Percentiles rank a stretch among this genome's conserved stretches.
Evolutionary conservation across 2,329 filamentous ascomycete genomes (phyloP).

Genomic region (Xylaria sp.): DNA sequence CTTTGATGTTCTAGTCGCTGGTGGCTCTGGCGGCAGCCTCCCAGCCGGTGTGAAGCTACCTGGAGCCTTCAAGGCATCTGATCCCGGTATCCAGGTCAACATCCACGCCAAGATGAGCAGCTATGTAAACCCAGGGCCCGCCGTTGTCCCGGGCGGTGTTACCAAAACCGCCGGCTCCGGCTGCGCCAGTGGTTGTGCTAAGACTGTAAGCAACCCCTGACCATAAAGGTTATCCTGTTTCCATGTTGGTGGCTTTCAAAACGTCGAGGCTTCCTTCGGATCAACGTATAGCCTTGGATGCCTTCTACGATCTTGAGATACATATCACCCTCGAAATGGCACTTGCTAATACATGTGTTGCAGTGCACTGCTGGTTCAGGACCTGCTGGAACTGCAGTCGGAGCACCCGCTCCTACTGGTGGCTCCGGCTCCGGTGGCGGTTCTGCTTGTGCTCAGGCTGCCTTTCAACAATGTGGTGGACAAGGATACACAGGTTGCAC

Average conservation of each 20-base stretch:
- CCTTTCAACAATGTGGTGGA: conserved; percentile 56
- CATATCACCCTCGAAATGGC: not conserved
- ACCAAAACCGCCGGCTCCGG: conserved; percentile 55
- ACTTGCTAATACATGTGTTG: not conserved
- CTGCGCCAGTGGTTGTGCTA: conserved; percentile 54
- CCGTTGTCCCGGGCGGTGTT: conserved; percentile 55
- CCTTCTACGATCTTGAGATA: not conserved
- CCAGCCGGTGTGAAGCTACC: conserved; percentile 53
- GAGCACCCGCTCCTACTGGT: conserved; percentile 20
- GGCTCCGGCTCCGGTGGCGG: conserved; percentile 30
- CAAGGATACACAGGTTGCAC: conserved; percentile 56
- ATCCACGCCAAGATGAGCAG: conserved; percentile 56
- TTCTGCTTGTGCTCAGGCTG: conserved; percentile 49
- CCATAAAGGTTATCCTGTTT: not conserved
- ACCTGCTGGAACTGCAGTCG: conserved; percentile 45
- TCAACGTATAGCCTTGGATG: too few species aligned
- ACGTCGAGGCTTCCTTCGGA: not conserved
- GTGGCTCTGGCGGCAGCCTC: conserved; percentile 35
- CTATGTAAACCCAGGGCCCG: conserved; percentile 58
- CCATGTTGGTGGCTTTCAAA: not conserved
- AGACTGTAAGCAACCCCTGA: conserved; percentile 41
- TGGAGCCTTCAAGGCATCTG: conserved; percentile 56
- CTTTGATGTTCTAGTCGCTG: conserved; percentile 14
- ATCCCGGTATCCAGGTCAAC: conserved; percentile 61
- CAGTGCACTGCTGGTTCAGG: conserved; percentile 50